Evolutionary conservation across 805 yeast genomes (phyloP).

Genomic region (Komagataella pastoris): DNA sequence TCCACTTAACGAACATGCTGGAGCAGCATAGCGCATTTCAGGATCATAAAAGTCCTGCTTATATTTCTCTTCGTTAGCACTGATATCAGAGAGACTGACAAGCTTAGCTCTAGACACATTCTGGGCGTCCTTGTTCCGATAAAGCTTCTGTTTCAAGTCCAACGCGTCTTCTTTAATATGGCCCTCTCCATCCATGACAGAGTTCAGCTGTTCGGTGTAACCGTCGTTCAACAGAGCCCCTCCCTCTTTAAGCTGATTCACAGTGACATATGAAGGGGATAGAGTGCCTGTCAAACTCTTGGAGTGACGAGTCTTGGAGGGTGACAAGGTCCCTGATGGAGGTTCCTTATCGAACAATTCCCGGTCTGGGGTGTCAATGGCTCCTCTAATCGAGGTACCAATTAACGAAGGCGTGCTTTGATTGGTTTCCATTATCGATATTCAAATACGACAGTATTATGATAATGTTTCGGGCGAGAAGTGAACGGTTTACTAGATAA

Average conservation of each 20-base stretch:
- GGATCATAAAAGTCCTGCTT: not conserved
- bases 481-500: not conserved
- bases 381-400: slow-evolving; percentile 34
- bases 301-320: slow-evolving; percentile 5
- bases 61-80: not conserved
- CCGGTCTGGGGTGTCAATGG: slow-evolving; percentile 1
- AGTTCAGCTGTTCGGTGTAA: slow-evolving; percentile 40
- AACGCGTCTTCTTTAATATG: slow-evolving; percentile 34
- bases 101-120: not conserved
- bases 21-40: not conserved
- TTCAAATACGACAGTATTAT: not conserved
- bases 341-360: not conserved
- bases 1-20: not conserved
- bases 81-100: not conserved
- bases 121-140: not conserved
- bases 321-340: not conserved
- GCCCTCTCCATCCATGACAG: slow-evolving; percentile 39
- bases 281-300: not conserved
- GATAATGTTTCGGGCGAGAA: not conserved
- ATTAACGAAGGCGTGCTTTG: slow-evolving; percentile 31
- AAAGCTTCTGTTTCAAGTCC: slow-evolving; percentile 12
- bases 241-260: slow-evolving; percentile 25
- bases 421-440: slow-evolving; percentile 2
- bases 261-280: slow-evolving; percentile 19
- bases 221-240: slow-evolving; percentile 48